Conservation (phyloP, 1,139 yeast species). For the Arxiozyma telluris region DNA sequence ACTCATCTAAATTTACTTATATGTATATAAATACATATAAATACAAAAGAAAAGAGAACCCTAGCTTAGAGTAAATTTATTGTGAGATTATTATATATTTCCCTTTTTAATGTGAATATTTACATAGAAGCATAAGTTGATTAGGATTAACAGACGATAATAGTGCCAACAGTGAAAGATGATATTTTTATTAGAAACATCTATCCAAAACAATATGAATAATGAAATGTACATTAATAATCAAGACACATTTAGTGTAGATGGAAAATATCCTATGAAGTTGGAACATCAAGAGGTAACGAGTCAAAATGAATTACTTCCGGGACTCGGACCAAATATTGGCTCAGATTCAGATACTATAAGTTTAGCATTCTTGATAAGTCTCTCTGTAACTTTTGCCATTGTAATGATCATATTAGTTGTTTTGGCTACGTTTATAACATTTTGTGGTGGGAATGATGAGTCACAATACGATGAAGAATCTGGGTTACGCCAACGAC, state of each 20-base stretch:
- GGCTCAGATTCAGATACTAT: conserved; percentile 27
- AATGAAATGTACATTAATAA: too few species aligned
- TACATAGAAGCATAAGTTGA: not conserved
- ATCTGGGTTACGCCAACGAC: conserved; percentile 12
- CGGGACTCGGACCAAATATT: conserved; percentile 20
- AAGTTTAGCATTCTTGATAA: conserved; percentile 35
- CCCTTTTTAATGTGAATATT: not conserved
- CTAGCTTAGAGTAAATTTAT: too few species aligned
- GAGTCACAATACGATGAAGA: conserved; percentile 29
- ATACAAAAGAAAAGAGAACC: not conserved
- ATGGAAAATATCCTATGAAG: not conserved
- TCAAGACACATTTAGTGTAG: not conserved
- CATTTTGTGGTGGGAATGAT: conserved; percentile 29
- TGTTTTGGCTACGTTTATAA: conserved; percentile 33
- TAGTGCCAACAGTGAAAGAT: not conserved
- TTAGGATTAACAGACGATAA: too few species aligned
- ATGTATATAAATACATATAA: too few species aligned
- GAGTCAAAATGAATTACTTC: not conserved
- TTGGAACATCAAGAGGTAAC: not conserved
- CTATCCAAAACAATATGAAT: not conserved
- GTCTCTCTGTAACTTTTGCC: conserved; percentile 35
- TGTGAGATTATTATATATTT: too few species aligned
- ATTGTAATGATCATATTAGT: conserved; percentile 32
- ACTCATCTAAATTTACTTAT: too few species aligned
- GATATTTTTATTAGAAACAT: not conserved